Base-by-base conservation (phyloP, 139 green algal genomes). In the Chlamydomonas eustigma region DNA sequence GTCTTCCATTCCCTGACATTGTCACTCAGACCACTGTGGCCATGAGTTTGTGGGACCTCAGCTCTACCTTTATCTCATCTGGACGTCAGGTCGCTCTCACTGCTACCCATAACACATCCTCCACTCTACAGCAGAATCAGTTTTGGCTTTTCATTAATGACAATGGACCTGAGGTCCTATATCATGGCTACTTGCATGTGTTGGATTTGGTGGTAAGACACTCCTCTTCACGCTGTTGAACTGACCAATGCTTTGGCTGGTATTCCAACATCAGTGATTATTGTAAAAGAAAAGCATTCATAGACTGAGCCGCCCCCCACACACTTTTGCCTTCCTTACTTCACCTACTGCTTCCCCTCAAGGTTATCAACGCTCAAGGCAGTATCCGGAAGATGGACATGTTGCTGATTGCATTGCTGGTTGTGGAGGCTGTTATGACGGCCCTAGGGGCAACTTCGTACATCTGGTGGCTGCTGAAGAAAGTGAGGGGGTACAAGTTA, bases 391-490 rank as follows among this genome's bases (percentile, higher is more conserved):
- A 58, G 44, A 58, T 22, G 44, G 12, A 22, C 44, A 58, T 58
- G 12, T 22, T 58, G 44, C 44, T 58, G 44, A 22, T 58, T 58
- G 44, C 44, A 22, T 22, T 58, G 44, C 44, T 58, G 44, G 44
- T 58, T 12, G 44, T 58, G 12, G 44, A 58, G 44, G 12, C 22
- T 12, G 44, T 58, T 12, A 22, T 22, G 44, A 12, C 22, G 44
- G 44, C 44, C 12, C 12, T 22, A 58, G 44, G 44, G 12, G 44
- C 33, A 32, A 18, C 39, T 3, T 32, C 25, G 2, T 71, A 71
- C 64, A n/a, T 71, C 25, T 32, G 37, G 25, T 12, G 24, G 1
- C 58, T 84, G 76, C 67, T 87, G 65, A 39, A 31, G 34, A 50
- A n/a, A n/a, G n/a, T n/a, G n/a, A n/a, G n/a, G n/a, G n/a, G n/a